Percentiles rank a stretch among this genome's conserved stretches.
These are phyloP conservation scores for Hondaea fermentalgiana DNA, from an alignment of 108 stramenopile genomes.

Conservation along the genomic window DNA sequence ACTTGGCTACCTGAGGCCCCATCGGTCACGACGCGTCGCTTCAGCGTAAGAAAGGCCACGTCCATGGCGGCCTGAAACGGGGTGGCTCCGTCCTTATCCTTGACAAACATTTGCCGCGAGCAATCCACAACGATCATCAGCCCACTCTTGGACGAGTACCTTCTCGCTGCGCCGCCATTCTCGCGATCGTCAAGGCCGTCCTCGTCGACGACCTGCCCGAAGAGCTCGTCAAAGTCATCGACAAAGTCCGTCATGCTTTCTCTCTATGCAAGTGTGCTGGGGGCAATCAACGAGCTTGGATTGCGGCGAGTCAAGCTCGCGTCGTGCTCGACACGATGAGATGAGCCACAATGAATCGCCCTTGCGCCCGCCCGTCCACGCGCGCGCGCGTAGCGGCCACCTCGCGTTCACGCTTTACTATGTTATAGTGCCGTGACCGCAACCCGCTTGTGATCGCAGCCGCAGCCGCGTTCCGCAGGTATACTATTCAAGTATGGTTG, in stretches of 20 bases:
- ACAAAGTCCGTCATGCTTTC: background rate
- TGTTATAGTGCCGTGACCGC: too few relatives aligned
- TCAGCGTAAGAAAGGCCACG: background rate
- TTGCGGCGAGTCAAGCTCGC: too few relatives aligned
- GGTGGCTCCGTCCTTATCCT: background rate
- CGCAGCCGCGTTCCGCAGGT: too few relatives aligned
- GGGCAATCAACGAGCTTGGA: too few relatives aligned
- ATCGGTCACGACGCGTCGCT: background rate
- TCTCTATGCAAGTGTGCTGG: too few relatives aligned
- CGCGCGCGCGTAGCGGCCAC: too few relatives aligned
- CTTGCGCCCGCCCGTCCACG: too few relatives aligned
- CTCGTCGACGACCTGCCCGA: background rate
- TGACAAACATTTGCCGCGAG: background rate
- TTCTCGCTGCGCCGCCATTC: background rate
- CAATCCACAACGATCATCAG: conserved; percentile 5
- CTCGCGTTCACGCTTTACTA: too few relatives aligned
- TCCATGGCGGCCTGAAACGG: background rate
- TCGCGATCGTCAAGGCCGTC: background rate
- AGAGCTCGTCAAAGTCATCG: background rate
- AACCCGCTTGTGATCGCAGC: too few relatives aligned
- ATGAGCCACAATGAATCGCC: too few relatives aligned
- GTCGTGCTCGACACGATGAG: too few relatives aligned
- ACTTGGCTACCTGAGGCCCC: background rate
- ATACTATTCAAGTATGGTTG: too few relatives aligned
- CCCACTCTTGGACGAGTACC: conserved; percentile 5